A percentile compares a stretch with the other conserved stretches of the same genome.
Evolutionary conservation across 192 early-diverging fungal genomes (phyloP).

Genomic region (Mortierella hygrophila): DNA sequence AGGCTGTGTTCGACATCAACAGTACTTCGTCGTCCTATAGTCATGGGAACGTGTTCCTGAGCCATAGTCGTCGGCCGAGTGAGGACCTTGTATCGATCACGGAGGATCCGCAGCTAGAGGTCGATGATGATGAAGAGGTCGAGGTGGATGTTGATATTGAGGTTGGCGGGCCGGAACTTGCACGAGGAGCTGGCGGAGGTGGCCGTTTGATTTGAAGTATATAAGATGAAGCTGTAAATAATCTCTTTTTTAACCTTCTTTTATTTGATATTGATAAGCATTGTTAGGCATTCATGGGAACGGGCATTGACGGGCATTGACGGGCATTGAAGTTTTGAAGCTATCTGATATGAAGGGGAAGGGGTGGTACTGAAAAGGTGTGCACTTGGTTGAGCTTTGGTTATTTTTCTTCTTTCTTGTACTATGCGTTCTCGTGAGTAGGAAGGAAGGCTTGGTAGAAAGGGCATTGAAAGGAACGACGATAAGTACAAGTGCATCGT

Average conservation of each 20-base stretch:
- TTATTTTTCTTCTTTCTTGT: too few species aligned
- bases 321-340: background rate
- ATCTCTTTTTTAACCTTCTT: background rate
- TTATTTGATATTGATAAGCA: background rate
- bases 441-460: too few species aligned
- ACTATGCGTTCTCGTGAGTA: too few species aligned
- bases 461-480: too few species aligned
- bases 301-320: background rate
- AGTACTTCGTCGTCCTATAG: background rate
- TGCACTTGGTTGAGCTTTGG: too few species aligned
- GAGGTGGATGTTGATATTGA: background rate
- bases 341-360: background rate
- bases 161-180: background rate
- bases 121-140: conserved; percentile 11
- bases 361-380: too few species aligned
- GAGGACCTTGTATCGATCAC: conserved; percentile 22
- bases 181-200: background rate
- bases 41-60: conserved; percentile 2
- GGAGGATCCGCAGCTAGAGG: conserved; percentile 31
- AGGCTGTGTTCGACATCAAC: background rate
- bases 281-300: background rate
- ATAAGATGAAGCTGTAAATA: background rate
- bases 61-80: conserved; percentile 30
- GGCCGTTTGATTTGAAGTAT: background rate
- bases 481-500: too few species aligned